Percentiles rank a stretch among this genome's conserved stretches.
phyloP scores from a whole-genome alignment of 345 rosid genomes.

The Cardamine occulta region DNA sequence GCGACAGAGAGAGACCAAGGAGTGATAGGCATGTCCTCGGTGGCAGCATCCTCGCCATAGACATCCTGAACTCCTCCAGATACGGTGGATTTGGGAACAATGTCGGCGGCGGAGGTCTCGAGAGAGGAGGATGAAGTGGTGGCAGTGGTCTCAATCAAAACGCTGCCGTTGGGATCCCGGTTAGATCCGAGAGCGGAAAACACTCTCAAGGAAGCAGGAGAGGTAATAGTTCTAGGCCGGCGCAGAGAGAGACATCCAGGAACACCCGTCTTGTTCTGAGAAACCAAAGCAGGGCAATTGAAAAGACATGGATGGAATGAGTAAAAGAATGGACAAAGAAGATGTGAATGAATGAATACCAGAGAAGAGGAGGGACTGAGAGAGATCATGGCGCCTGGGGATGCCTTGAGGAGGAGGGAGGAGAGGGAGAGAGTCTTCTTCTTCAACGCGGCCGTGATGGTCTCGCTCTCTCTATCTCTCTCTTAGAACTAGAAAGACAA shows the following conservation, averaged over 20 bases:
- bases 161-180: slow-evolving; percentile 51
- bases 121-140: slow-evolving; percentile 39
- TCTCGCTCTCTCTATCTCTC: neutral
- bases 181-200: slow-evolving; percentile 49
- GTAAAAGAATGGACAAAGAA: neutral
- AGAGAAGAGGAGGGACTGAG: slow-evolving; percentile 53
- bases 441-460: slow-evolving; percentile 6
- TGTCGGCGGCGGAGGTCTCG: slow-evolving; percentile 49
- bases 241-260: slow-evolving; percentile 49
- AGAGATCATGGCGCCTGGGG: slow-evolving; percentile 53
- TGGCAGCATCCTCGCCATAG: slow-evolving; percentile 71
- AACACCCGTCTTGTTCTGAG: slow-evolving; percentile 56
- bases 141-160: slow-evolving; percentile 52
- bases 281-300: slow-evolving; percentile 1
- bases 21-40: slow-evolving; percentile 75
- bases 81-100: slow-evolving; percentile 53
- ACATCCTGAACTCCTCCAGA: slow-evolving; percentile 67
- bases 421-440: slow-evolving; percentile 34
- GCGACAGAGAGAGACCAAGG: slow-evolving; percentile 89
- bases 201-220: slow-evolving; percentile 49
- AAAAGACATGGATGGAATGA: neutral
- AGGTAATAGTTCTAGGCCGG: slow-evolving; percentile 37
- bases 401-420: slow-evolving; percentile 33
- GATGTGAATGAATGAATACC: slow-evolving; percentile 44
- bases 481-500: neutral